Conservation (phyloP, 2,329 filamentous ascomycete genomes). For the Neophaeococcomyces mojaviensis region DNA sequence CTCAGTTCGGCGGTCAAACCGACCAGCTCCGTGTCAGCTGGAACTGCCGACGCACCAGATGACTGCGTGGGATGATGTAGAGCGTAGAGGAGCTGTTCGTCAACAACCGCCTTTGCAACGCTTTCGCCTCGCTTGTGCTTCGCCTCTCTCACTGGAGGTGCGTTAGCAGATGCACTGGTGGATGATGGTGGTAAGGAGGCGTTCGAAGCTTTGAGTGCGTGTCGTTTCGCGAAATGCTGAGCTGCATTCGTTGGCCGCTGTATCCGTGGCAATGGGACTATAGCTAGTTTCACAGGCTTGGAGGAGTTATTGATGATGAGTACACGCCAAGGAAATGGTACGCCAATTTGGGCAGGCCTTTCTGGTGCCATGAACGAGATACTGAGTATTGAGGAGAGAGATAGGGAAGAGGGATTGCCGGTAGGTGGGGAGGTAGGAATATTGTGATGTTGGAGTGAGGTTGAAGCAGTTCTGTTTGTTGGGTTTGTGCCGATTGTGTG, state of each 20-base stretch:
- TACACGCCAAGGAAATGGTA: slow-evolving; percentile 48
- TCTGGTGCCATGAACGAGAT: slow-evolving; percentile 50
- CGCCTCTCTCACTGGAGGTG: slow-evolving; percentile 7
- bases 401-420: background rate
- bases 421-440: background rate
- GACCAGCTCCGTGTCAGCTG: slow-evolving; percentile 46
- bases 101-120: slow-evolving; percentile 47
- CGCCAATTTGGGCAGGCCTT: slow-evolving; percentile 40
- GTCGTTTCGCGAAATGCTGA: slow-evolving; percentile 26
- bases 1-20: slow-evolving; percentile 52
- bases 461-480: slow-evolving; percentile 14
- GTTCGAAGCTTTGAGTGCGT: slow-evolving; percentile 38
- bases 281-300: slow-evolving; percentile 46
- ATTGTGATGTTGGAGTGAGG: slow-evolving; percentile 11
- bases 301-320: slow-evolving; percentile 54
- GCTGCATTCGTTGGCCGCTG: slow-evolving; percentile 25
- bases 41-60: slow-evolving; percentile 29
- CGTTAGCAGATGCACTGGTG: background rate
- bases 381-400: slow-evolving; percentile 37
- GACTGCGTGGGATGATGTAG: slow-evolving; percentile 34
- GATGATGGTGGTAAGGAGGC: slow-evolving; percentile 31
- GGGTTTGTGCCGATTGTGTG: slow-evolving; percentile 28
- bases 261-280: slow-evolving; percentile 42
- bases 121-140: slow-evolving; percentile 17
- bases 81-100: slow-evolving; percentile 50